Evolutionary conservation across 2,329 filamentous ascomycete species (phyloP), one percentile per base, ranked within the genome.

Genomic region (Ceratocystis harringtonii): DNA sequence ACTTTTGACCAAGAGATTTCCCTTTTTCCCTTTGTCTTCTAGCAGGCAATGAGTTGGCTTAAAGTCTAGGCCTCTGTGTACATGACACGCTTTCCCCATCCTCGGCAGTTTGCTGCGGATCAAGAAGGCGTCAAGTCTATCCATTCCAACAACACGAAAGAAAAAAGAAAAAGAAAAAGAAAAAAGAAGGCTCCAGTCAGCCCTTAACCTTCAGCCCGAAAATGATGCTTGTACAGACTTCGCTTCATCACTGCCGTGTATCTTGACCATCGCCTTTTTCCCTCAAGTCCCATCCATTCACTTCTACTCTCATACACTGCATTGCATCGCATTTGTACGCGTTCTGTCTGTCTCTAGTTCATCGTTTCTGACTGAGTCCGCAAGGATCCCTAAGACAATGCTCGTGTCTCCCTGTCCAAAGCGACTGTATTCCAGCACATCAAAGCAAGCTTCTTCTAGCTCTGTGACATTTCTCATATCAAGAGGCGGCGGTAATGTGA

Each of bases 201-300:
- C 32, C 32, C 32, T 36, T 3, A 36, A 10, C 10, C 12, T 36
- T 10, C 32, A 36, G 8, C 10, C 52, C 28, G 2, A 10, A 30
- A 17, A 58, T 15, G 32, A 36, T 36, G 32, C 52, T 58, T 58
- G 28, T 25, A 58, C 52, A 58, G 52, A 58, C n/a, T 17, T 58
- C 52, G 52, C 52, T 58, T 32, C 52, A 58, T 58, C 52, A 15
- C 52, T 58, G 52, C 28, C 25, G 52, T 58, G 52, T 58, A 58
- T 58, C 52, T 58, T 58, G 52, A 58, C 52, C 28, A 32, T 58
- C 52, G 52, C 52, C 52, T 58, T 58, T 58, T 58, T 58, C 30
- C 22, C 28, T 15, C 25, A 58, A 32, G 12, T 6, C 8, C 17
- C 7, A 30, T 30, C 32, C 52, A 25, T 30, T 58, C 22, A 19